Evolutionary conservation across 768 basidiomycete genomes (phyloP), one percentile per base, ranked within the genome.

Genomic region (Rhizopogon rudus): DNA sequence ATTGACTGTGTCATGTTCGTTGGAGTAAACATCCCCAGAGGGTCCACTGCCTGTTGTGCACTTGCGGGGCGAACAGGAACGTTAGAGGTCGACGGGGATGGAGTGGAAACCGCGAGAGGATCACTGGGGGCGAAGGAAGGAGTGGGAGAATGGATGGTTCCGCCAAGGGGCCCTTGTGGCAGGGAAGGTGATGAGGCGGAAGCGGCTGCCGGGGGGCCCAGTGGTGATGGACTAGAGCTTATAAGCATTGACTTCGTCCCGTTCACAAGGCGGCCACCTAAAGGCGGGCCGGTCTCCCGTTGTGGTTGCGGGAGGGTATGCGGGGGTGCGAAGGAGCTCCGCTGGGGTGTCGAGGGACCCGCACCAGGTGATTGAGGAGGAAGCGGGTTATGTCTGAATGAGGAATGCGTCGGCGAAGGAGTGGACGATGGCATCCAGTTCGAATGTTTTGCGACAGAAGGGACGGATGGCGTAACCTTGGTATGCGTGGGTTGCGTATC

Each of bases 221-320:
- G 64, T n/a, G 74, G 65, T 14, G 76, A 69, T 28, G 77, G 66
- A 5, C 68, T 54, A 20, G 81, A 68, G 53, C 81, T 80, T 60
- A 90, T 77, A 59, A 89, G 88, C 88, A 90, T 89, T 7, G 91
- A 92, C 68, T 83, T 83, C 7, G 89, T 84, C 35, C 88, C 88
- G 63, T 91, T 88, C 22, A 80, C 78, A 52, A 88, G 80, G 7
- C 81, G 82, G 28, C 84, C 84, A 46, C 83, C 82, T 16, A 84
- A 77, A 12, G 81, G 82, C 6, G 84, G 80, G 12, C 72, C 79
- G 55, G 76, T 67, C 17, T 60, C 58, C 43, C 46, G 61, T 17
- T 53, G 62, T 17, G 53, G 61, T 33, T 54, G 57, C 54, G 55
- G 61, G 46, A 59, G 55, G 22, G 60, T 54, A 46, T 33, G 45